Evolutionary conservation across 768 basidiomycete species (phyloP).

Genomic region (Imleria badia): DNA sequence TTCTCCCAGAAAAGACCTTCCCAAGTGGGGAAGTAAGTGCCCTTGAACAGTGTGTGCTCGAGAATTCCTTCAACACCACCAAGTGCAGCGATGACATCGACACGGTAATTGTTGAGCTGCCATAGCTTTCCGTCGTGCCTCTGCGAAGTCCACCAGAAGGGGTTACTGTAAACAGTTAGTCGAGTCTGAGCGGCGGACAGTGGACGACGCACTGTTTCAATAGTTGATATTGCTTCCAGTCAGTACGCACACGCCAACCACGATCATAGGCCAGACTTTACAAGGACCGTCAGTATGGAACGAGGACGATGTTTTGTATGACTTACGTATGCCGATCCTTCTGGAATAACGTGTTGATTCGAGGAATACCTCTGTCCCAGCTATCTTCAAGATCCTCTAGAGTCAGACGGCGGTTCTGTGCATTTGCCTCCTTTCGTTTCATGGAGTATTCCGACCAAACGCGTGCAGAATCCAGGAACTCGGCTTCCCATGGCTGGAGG

Average conservation of each 20-base stretch:
- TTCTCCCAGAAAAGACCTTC: conserved; percentile 99
- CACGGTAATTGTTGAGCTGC: conserved; percentile 98
- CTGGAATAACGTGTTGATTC: conserved; percentile 99
- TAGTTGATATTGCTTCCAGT: conserved; percentile 97
- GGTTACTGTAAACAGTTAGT: conserved; percentile 59
- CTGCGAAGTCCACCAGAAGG: conserved; percentile 99
- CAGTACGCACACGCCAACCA: conserved; percentile 96
- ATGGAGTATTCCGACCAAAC: conserved; percentile 99
- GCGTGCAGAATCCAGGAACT: conserved; percentile 96
- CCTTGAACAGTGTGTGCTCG: conserved; percentile 97
- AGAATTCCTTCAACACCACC: conserved; percentile 96
- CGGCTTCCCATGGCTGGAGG: conserved; percentile 95
- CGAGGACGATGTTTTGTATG: neutral
- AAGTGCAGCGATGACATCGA: conserved; percentile 97
- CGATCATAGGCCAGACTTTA: conserved; percentile 91
- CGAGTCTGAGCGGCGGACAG: neutral
- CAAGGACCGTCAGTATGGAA: neutral
- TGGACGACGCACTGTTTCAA: conserved; percentile 70
- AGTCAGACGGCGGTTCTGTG: conserved; percentile 94
- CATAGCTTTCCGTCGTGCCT: conserved; percentile 95
- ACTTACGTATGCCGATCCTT: conserved; percentile 91
- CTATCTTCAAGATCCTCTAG: conserved; percentile 97
- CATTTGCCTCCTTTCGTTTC: conserved; percentile 99
- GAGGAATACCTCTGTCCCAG: conserved; percentile 98
- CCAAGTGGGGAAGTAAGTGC: conserved; percentile 97